Evolutionary conservation across 2,329 filamentous ascomycete species (phyloP), one percentile per base, ranked within the genome.

Genomic region (Beauveria rudraprayagi): DNA sequence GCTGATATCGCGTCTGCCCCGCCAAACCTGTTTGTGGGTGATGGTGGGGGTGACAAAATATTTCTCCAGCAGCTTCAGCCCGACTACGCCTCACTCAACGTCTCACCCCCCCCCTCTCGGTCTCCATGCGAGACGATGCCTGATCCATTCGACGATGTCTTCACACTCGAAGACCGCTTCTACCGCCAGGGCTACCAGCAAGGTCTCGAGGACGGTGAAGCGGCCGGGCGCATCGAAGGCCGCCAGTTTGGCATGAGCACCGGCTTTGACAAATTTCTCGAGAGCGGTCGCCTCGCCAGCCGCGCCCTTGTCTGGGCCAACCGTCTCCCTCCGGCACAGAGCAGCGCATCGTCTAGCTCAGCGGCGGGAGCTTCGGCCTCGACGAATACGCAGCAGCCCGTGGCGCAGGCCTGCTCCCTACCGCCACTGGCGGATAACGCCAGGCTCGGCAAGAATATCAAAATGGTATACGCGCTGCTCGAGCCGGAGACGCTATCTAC

Each of bases 201-300:
- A 60, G 94, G 94, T 48, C 73, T 85, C 53, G 76, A 80, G 46
- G 93, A 96, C 74, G 94, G 94, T 63, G 78, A 84, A 46, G 81
- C 82, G 62, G 88, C 90, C 37, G 94, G 94, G 44, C 86, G 87
- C 62, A 85, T 91, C 65, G 94, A 99, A 80, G 94, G 94, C 63
- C 89, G 92, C 56, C 84, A 91, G 22, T 91, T 97, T 70, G 94
- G 93, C 0, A 84, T 97, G 47, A 89, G 95, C 71, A 94, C 92
- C 65, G 93, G 92, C 0, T 97, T 94, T 68, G 91, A 96, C 68
- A 97, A 96, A 75, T 97, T 95, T 70, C 71, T 89, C 47, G 87
- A 91, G 64, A 83, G 91, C 72, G 93, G 93, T 2, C 81, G 82
- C 62, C 75, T 97, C 37, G 88, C 93, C 67, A 90, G 91, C 50